Evolutionary conservation across 2,329 filamentous ascomycete genomes (phyloP).

Genomic region (Pyrenochaeta sp.): DNA sequence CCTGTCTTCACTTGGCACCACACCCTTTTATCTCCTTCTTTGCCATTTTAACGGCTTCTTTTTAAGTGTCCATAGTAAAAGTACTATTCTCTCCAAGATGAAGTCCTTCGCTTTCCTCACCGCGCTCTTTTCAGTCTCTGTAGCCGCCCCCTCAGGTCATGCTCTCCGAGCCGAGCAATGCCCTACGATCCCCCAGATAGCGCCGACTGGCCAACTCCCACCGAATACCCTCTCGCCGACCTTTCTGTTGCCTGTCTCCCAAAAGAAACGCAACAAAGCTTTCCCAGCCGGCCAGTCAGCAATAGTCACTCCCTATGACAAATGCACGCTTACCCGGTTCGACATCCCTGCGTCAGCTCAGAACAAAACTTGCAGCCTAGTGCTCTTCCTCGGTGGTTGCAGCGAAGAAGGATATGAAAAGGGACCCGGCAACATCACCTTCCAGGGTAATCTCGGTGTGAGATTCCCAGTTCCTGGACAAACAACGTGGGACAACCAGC

Average conservation of each 20-base stretch:
- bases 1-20: background rate
- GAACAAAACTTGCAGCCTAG: conserved; percentile 25
- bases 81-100: conserved; percentile 11
- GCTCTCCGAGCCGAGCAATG: conserved; percentile 1
- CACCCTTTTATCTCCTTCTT: background rate
- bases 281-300: conserved; percentile 16
- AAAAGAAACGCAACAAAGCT: conserved; percentile 19
- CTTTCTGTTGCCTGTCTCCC: conserved; percentile 16
- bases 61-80: background rate
- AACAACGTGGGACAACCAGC: conserved; percentile 24
- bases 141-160: conserved; percentile 4
- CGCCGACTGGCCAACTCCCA: conserved; percentile 19
- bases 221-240: conserved; percentile 12
- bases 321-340: conserved; percentile 26
- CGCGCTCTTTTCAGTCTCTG: conserved; percentile 1
- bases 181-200: conserved; percentile 17
- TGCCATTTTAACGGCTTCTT: background rate
- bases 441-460: conserved; percentile 20
- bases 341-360: conserved; percentile 23
- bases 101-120: conserved; percentile 14
- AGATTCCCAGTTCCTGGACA: conserved; percentile 20
- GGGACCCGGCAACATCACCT: conserved; percentile 26
- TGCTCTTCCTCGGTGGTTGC: conserved; percentile 21
- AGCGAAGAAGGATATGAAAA: conserved; percentile 6
- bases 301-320: conserved; percentile 21